Base-by-base conservation (phyloP, 768 basidiomycete genomes). In the Clathrus columnatus region DNA sequence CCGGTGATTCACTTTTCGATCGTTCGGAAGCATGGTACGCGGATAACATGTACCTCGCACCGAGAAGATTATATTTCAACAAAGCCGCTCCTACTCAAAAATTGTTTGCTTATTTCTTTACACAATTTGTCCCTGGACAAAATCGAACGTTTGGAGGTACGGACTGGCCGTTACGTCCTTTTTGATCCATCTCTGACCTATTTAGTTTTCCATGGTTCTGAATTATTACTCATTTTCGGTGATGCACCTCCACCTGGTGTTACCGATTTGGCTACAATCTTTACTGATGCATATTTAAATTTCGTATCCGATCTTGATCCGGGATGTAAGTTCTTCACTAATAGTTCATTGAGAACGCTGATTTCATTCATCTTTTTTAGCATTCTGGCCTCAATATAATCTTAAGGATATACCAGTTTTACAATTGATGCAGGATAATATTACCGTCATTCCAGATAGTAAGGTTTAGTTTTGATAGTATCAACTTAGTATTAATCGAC, bases 1-100 rank as follows among this genome's bases (percentile, higher is more conserved):
- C 79, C 0, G 81, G 82, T 0, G 79, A 83, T 62, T 76, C 75
- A 7, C 67, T 83, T 6, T 83, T 79, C 53, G 81, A 83, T 60
- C 65, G 81, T 45, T 76, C 72, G 0, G 75, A 66, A 45, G 70
- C 80, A 0, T 84, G 78, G 76, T 84, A 83, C 59, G 78, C 77
- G 0, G 79, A 78, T 57, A 67, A 72, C 51, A 82, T 81, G 77
- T 84, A 72, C 63, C 67, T 82, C 28, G 70, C 75, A 0, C 72
- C 78, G 0, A 62, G 80, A 27, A 67, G 81, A 36, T 67, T 76
- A 44, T 77, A 82, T 51, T 76, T 80, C 56, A 67, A 75, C 21
- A 69, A 75, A 43, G 80, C 74, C 0, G 72, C 80, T 2, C 58
- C 69, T 0, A 26, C 45, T 16, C 78, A 79, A 59, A 73, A 75